Conservation (phyloP, 2,329 filamentous ascomycete species). For the Sarocladium strictum region DNA sequence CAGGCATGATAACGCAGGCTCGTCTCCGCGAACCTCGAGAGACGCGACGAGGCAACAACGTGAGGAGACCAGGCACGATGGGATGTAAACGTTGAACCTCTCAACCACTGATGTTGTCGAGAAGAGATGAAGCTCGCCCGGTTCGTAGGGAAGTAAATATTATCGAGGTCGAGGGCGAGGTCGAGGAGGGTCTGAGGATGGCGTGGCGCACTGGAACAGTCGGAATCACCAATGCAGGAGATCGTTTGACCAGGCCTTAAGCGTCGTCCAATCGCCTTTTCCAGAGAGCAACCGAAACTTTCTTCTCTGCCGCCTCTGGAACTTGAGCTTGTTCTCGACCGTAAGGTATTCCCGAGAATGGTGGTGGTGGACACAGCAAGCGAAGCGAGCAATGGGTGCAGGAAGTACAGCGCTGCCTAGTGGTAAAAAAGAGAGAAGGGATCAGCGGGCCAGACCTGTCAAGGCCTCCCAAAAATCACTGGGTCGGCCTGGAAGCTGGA, state of each 20-base stretch:
- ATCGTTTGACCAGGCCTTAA: background rate
- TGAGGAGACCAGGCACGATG: no score
- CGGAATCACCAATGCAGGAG: background rate
- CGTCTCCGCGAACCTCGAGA: background rate
- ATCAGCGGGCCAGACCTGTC: slow-evolving; percentile 9
- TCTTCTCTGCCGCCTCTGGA: background rate
- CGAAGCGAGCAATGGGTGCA: background rate
- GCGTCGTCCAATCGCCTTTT: background rate
- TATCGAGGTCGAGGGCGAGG: background rate
- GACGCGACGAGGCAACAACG: background rate
- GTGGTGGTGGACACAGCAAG: background rate
- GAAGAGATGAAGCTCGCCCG: no score
- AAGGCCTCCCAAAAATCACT: slow-evolving; percentile 1
- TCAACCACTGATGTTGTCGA: no score
- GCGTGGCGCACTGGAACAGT: background rate
- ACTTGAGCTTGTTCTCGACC: background rate
- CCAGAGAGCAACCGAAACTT: no score
- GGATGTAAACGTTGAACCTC: no score
- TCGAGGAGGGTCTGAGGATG: background rate
- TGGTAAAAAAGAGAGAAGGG: slow-evolving; percentile 4
- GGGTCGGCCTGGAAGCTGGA: background rate
- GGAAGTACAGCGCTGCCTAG: background rate
- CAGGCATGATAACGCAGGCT: background rate
- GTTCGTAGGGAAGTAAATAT: no score
- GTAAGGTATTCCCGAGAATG: background rate